These are phyloP conservation scores for Cicer chorassanicum DNA, from an alignment of 306 rosid species.

Conservation along the genomic window DNA sequence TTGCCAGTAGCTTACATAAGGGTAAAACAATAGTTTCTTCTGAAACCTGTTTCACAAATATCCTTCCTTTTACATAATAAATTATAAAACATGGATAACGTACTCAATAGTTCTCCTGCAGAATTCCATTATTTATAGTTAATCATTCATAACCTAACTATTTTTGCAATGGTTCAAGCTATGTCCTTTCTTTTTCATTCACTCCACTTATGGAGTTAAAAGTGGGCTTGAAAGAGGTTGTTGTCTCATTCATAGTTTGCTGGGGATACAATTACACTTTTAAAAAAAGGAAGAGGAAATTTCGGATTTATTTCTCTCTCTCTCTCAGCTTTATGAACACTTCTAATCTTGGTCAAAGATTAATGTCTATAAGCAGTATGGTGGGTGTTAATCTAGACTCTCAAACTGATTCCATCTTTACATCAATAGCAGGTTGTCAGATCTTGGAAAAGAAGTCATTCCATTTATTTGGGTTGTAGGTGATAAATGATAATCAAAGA, in stretches of 20 bases:
- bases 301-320: background rate
- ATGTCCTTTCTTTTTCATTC: background rate
- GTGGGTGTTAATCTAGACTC: background rate
- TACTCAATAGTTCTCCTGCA: conserved; percentile 21
- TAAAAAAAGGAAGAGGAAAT: background rate
- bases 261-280: background rate
- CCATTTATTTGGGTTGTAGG: background rate
- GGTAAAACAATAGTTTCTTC: conserved; percentile 23
- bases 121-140: background rate
- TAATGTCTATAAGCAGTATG: background rate
- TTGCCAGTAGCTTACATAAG: conserved; percentile 29
- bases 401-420: no score
- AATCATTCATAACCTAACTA: conserved; percentile 26
- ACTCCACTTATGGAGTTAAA: background rate
- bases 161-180: conserved; percentile 10
- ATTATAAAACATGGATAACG: conserved; percentile 10
- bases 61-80: conserved; percentile 18
- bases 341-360: background rate
- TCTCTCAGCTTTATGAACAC: background rate
- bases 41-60: background rate
- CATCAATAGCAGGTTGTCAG: background rate
- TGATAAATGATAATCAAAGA: background rate
- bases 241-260: conserved; percentile 14
- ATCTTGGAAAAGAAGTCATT: background rate
- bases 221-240: conserved; percentile 6